Evolutionary conservation across 163 green algal species (phyloP), one percentile per base, ranked within the genome.

Genomic region (Scenedesmus sp.): DNA sequence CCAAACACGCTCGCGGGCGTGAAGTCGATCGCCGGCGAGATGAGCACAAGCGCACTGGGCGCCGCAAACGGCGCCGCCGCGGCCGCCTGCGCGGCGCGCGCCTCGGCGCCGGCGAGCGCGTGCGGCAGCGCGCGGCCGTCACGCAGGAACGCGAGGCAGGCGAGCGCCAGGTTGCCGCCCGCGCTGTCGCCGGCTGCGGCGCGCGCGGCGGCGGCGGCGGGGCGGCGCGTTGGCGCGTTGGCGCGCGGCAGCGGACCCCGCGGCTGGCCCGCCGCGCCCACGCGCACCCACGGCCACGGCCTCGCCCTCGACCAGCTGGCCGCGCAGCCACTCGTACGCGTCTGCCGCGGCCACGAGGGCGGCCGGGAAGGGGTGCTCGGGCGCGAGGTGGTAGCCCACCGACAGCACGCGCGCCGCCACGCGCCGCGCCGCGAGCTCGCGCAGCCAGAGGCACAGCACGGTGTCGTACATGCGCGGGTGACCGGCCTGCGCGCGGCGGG

Each of bases 1-100:
- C 29, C 11, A 34, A 78, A 78, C 17, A 78, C 70, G 33, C 57
- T 60, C 26, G 17, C 62, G 58, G 20, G 36, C 24, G 36, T 60
- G 20, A 78, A 45, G 57, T 78, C 70, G 9, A 42, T 39, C 28
- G 71, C 71, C 39, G 71, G 71, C 10, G 71, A 80, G 44, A 80
- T 80, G 0, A 63, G 11, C 6, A 80, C 36, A n/a, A n/a, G n/a
- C n/a, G n/a, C n/a, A n/a, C n/a, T n/a, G n/a, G n/a, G n/a, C 13
- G 71, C 71, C 22, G 58, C 71, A 22, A 64, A 29, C 18, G 71
- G 71, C 9, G 42, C n/a, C 15, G 48, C 10, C 22, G 64, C 39
- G 5, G 63, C n/a, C 39, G 39, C 7, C 39, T 47, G 39, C n/a
- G 63, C 42, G 10, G 36, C 2, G 28, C 13, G 10, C 60, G n/a